A percentile compares a stretch with the other conserved stretches of the same genome.
Conservation (phyloP, 352 stramenopile species). For the Thalassiosira mediterranea region DNA sequence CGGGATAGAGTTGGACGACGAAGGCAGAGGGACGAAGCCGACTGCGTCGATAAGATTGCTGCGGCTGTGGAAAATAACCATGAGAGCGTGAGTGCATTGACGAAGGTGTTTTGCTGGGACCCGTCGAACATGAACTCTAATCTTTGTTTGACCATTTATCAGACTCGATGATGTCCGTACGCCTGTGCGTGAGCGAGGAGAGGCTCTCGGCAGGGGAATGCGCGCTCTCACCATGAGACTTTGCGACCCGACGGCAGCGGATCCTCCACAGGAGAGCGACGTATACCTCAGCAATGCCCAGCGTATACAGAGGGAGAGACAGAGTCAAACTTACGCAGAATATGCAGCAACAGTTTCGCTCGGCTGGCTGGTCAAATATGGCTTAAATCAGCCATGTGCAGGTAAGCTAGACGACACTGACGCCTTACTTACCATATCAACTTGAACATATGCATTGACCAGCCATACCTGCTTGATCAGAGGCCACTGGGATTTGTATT, state of each 20-base stretch:
- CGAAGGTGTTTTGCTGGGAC: too few relatives aligned
- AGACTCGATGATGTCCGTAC: constrained; percentile 55
- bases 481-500: constrained; percentile 75
- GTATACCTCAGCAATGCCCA: constrained; percentile 36
- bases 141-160: too few relatives aligned
- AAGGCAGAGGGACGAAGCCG: constrained; percentile 40
- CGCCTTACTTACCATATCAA: too few relatives aligned
- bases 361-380: constrained; percentile 75
- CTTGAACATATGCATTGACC: too few relatives aligned
- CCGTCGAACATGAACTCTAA: too few relatives aligned
- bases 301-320: constrained; percentile 20
- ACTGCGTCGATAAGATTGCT: constrained; percentile 66
- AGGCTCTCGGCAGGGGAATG: constrained; percentile 69
- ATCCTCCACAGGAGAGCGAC: constrained; percentile 26
- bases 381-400: constrained; percentile 73
- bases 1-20: constrained; percentile 66
- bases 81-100: too few relatives aligned
- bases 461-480: too few relatives aligned
- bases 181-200: constrained; percentile 68
- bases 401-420: too few relatives aligned
- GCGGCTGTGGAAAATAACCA: constrained; percentile 67
- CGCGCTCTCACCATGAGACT: constrained; percentile 67
- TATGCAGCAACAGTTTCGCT: constrained; percentile 68
- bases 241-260: constrained; percentile 46
- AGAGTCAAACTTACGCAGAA: constrained; percentile 45